These are phyloP conservation scores for Neurospora tetrasperma DNA, from an alignment of 495 filamentous ascomycete genomes.

Conservation along the genomic window DNA sequence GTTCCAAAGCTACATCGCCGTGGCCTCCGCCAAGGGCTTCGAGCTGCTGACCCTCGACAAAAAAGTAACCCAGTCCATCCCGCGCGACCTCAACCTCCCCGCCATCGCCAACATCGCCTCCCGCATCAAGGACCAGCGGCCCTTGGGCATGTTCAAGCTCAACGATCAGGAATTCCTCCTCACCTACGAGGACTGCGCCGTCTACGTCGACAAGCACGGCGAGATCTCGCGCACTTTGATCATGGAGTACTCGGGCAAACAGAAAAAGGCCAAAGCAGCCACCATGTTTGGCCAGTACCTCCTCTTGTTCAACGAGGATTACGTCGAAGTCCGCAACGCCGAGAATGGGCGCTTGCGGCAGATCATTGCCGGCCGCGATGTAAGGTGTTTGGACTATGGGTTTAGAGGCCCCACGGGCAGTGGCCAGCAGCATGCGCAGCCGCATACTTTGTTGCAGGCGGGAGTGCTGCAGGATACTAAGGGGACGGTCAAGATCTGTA, in stretches of 20 bases:
- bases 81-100: constrained; percentile 61
- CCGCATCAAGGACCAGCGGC: constrained; percentile 68
- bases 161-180: constrained; percentile 87
- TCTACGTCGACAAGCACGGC: constrained; percentile 97
- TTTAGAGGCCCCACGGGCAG: constrained; percentile 44
- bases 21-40: constrained; percentile 84
- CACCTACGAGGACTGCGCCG: constrained; percentile 88
- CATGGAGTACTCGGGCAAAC: constrained; percentile 93
- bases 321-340: constrained; percentile 92
- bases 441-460: background rate
- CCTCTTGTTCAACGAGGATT: constrained; percentile 75
- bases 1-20: constrained; percentile 85
- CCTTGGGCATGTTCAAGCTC: constrained; percentile 93
- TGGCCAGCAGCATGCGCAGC: constrained; percentile 12
- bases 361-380: constrained; percentile 83
- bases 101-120: constrained; percentile 69
- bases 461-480: constrained; percentile 24
- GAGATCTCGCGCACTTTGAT: constrained; percentile 86
- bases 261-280: constrained; percentile 58
- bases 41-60: constrained; percentile 95
- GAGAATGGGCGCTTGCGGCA: constrained; percentile 90
- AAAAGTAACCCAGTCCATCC: constrained; percentile 84
- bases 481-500: constrained; percentile 79
- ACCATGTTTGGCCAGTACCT: constrained; percentile 78
- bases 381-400: constrained; percentile 82